Conservation (phyloP, 306 rosid species). For the Quercus dentata region DNA sequence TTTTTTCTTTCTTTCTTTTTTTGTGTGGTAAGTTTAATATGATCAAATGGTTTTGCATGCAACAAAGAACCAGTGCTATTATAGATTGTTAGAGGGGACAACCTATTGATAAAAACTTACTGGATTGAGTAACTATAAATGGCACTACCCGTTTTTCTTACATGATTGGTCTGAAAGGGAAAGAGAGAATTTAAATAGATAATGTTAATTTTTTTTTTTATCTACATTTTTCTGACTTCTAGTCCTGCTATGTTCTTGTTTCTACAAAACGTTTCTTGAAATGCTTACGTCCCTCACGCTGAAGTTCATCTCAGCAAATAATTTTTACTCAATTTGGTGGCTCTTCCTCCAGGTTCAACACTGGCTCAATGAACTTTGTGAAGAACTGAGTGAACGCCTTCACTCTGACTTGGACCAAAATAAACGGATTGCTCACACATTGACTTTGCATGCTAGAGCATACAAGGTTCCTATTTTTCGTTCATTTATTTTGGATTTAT, state of each 20-base stretch:
- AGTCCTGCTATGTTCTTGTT: background rate
- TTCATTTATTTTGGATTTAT: background rate
- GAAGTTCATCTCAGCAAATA: conserved; percentile 1
- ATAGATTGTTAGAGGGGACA: background rate
- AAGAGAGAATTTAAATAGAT: background rate
- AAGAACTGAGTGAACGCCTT: conserved; percentile 85
- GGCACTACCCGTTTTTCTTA: no score
- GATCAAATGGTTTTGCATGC: background rate
- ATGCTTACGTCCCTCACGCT: background rate
- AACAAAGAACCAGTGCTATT: background rate
- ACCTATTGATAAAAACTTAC: background rate
- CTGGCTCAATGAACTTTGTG: conserved; percentile 84
- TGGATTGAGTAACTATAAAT: no score
- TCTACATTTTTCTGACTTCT: background rate
- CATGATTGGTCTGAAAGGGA: background rate
- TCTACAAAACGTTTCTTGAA: background rate
- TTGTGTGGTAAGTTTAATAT: background rate
- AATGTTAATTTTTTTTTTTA: background rate
- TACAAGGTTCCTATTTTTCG: conserved; percentile 46
- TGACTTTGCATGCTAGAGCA: conserved; percentile 77
- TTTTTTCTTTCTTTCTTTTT: background rate
- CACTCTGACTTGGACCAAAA: conserved; percentile 69
- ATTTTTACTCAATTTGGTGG: conserved; percentile 4
- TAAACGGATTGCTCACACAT: conserved; percentile 80
- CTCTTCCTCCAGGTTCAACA: conserved; percentile 62